These are phyloP conservation scores for Lentinula detonsa DNA, from an alignment of 768 basidiomycete species.

Conservation along the genomic window DNA sequence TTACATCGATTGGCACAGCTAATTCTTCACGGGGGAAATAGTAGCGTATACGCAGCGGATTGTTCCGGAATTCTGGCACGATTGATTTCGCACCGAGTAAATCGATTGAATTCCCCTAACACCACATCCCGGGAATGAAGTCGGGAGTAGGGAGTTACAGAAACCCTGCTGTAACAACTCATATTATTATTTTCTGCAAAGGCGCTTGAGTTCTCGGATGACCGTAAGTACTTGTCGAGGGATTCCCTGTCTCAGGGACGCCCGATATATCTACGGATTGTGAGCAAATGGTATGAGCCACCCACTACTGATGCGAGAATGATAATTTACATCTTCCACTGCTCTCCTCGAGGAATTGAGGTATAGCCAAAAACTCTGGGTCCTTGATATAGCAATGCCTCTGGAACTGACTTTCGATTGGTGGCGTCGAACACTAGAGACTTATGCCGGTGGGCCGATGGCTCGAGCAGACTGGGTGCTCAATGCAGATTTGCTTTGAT, in stretches of 20 bases:
- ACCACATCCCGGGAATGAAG: background rate
- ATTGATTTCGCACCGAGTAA: constrained; percentile 97
- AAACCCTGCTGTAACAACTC: background rate
- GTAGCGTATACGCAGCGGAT: constrained; percentile 78
- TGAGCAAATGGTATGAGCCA: background rate
- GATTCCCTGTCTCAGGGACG: constrained; percentile 98
- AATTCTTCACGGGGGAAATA: too few relatives aligned
- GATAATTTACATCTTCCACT: constrained; percentile 60
- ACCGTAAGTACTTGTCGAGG: constrained; percentile 95
- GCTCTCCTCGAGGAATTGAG: constrained; percentile 85
- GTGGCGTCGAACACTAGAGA: too few relatives aligned
- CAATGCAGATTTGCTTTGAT: too few relatives aligned
- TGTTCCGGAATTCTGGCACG: constrained; percentile 92
- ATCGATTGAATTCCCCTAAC: constrained; percentile 81
- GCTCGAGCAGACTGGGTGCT: too few relatives aligned
- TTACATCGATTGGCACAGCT: too few relatives aligned
- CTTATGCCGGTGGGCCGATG: too few relatives aligned
- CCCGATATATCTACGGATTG: constrained; percentile 80
- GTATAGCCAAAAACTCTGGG: constrained; percentile 77
- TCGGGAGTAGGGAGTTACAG: background rate
- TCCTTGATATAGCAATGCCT: constrained; percentile 85
- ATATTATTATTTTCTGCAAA: constrained; percentile 68
- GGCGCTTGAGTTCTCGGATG: constrained; percentile 76
- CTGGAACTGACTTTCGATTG: constrained; percentile 36
- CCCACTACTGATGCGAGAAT: background rate